Conservation (phyloP, 1,139 yeast species). For the Yamadazyma membranifaciens region DNA sequence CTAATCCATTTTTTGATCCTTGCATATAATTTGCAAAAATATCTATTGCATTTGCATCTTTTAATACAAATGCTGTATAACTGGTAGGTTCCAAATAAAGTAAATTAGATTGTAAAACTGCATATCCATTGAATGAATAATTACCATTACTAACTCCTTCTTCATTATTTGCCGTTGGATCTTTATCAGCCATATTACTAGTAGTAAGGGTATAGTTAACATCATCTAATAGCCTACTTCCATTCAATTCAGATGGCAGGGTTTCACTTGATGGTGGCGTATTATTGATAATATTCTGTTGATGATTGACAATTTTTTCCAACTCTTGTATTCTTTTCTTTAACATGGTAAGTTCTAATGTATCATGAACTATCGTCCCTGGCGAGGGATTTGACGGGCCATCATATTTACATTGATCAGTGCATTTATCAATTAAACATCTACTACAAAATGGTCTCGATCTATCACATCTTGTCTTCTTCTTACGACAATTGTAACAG, state of each 20-base stretch:
- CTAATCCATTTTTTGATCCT: neutral
- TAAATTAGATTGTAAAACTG: neutral
- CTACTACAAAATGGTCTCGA: conserved; percentile 9
- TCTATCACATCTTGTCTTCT: conserved; percentile 9
- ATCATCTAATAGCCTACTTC: too few species aligned
- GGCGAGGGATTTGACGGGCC: neutral
- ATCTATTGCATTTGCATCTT: conserved; percentile 1
- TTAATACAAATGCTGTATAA: neutral
- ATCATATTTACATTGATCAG: conserved; percentile 7
- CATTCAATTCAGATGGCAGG: too few species aligned
- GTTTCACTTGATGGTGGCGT: neutral
- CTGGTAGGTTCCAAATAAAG: conserved; percentile 2
- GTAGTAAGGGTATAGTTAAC: too few species aligned
- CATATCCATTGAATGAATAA: neutral
- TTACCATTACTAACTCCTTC: neutral
- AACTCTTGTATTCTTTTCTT: neutral
- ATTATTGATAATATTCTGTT: neutral
- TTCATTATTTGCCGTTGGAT: too few species aligned
- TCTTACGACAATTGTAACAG: conserved; percentile 7
- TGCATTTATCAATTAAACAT: conserved; percentile 7
- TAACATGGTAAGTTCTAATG: neutral
- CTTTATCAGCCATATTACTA: too few species aligned
- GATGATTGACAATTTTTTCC: neutral
- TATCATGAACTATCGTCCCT: neutral
- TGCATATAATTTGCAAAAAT: neutral